Conservation (phyloP, 768 basidiomycete genomes). For the Omphalotus guepiniiformis region DNA sequence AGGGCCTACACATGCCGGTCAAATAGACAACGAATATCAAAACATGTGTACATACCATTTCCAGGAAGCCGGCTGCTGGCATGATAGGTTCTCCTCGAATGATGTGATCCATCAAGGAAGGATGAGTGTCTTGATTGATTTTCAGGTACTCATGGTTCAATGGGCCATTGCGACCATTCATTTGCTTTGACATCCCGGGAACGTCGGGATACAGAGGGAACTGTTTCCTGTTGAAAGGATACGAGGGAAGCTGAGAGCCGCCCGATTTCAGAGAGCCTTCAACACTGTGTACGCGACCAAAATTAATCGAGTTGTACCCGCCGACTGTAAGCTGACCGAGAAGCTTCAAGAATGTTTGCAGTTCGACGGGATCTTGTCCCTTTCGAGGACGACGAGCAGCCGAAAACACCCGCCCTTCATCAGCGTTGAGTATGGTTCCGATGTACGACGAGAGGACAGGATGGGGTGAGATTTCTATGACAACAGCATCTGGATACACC, state of each 20-base stretch:
- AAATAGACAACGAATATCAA: too few relatives aligned
- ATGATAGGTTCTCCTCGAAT: constrained; percentile 37
- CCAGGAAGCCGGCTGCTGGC: constrained; percentile 35
- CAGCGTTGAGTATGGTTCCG: constrained; percentile 13
- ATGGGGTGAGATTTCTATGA: constrained; percentile 26
- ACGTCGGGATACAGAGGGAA: constrained; percentile 19
- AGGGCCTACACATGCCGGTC: too few relatives aligned
- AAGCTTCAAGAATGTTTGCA: constrained; percentile 15
- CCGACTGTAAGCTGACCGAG: constrained; percentile 18
- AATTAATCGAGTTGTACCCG: constrained; percentile 21
- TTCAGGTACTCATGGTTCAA: constrained; percentile 6
- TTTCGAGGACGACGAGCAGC: constrained; percentile 18
- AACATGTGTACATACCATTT: constrained; percentile 30
- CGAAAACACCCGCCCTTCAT: constrained; percentile 6
- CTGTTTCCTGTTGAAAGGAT: constrained; percentile 28
- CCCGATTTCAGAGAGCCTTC: too few relatives aligned
- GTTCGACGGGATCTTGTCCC: constrained; percentile 8
- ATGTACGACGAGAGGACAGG: constrained; percentile 24
- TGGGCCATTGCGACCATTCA: constrained; percentile 21
- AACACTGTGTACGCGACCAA: too few relatives aligned
- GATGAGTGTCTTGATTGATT: constrained; percentile 21
- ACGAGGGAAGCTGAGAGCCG: constrained; percentile 16
- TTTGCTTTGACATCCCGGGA: constrained; percentile 13
- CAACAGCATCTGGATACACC: constrained; percentile 13
- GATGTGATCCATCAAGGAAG: constrained; percentile 35